These are phyloP conservation scores for Coprinopsis sp. DNA, from an alignment of 768 basidiomycete genomes.

Conservation along the genomic window DNA sequence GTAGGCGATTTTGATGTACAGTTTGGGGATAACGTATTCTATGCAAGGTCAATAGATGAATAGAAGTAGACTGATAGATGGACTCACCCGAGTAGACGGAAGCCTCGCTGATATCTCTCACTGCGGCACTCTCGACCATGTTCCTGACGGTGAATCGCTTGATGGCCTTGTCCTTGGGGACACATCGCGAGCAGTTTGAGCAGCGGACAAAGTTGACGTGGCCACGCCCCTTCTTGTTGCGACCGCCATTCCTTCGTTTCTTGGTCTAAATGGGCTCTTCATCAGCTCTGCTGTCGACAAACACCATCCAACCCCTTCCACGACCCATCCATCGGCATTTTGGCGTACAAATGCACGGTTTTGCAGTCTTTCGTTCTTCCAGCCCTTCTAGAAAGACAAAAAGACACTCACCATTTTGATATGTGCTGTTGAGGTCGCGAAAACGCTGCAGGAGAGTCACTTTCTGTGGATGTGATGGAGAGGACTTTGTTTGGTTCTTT, in stretches of 20 bases:
- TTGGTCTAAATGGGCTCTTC: conserved; percentile 64
- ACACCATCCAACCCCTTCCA: conserved; percentile 30
- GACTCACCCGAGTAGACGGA: conserved; percentile 83
- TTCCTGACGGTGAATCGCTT: conserved; percentile 99
- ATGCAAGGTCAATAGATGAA: conserved; percentile 9
- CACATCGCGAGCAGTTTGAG: conserved; percentile 99
- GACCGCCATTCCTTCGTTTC: conserved; percentile 98
- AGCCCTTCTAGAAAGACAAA: conserved; percentile 9
- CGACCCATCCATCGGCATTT: conserved; percentile 34
- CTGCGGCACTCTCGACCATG: conserved; percentile 99
- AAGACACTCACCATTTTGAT: conserved; percentile 39
- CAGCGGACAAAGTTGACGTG: conserved; percentile 93
- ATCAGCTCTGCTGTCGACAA: background rate
- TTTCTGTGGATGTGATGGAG: conserved; percentile 32
- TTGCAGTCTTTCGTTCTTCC: conserved; percentile 4
- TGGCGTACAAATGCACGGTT: conserved; percentile 15
- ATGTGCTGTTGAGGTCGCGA: conserved; percentile 16
- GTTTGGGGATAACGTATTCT: conserved; percentile 96
- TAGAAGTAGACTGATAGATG: background rate
- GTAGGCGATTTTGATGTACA: conserved; percentile 98
- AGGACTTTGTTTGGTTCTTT: conserved; percentile 19
- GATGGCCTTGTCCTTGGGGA: conserved; percentile 99
- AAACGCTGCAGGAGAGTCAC: conserved; percentile 24
- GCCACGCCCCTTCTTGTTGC: conserved; percentile 99
- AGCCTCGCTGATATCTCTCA: conserved; percentile 95